These are phyloP conservation scores for Trichophyton verrucosum DNA, from an alignment of 2,329 filamentous ascomycete species.

Conservation along the genomic window DNA sequence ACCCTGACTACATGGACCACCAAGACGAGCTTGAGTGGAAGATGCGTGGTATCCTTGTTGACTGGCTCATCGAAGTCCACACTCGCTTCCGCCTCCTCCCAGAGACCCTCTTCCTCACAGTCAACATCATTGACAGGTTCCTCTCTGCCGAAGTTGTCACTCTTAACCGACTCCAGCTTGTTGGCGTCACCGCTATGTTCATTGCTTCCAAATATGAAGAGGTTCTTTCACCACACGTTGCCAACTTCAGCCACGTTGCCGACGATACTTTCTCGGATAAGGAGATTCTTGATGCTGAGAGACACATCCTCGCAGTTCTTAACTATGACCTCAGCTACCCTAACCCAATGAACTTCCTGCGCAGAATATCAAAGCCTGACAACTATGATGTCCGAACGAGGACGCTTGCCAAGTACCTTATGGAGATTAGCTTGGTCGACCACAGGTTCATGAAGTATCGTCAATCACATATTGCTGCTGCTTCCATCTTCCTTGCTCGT, in stretches of 20 bases:
- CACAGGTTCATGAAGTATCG: conserved; percentile 84
- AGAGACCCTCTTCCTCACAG: conserved; percentile 85
- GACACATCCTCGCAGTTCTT: conserved; percentile 78
- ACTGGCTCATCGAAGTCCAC: conserved; percentile 96
- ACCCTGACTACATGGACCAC: conserved; percentile 89
- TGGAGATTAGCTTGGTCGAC: conserved; percentile 92
- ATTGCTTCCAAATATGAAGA: conserved; percentile 97
- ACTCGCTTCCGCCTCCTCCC: conserved; percentile 80
- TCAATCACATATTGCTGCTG: conserved; percentile 81
- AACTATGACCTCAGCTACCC: conserved; percentile 98
- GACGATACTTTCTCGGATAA: conserved; percentile 92
- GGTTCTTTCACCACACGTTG: conserved; percentile 88
- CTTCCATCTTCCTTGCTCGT: conserved; percentile 87
- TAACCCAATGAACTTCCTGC: conserved; percentile 99
- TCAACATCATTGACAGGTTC: conserved; percentile 97
- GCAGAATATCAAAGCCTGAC: conserved; percentile 96
- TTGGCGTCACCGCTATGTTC: conserved; percentile 89
- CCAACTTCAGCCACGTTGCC: conserved; percentile 93
- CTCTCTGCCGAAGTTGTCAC: conserved; percentile 90
- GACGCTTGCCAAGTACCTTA: conserved; percentile 92
- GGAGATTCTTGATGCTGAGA: conserved; percentile 94
- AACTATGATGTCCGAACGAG: conserved; percentile 98
- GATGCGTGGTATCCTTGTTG: conserved; percentile 93
- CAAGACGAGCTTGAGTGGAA: conserved; percentile 97
- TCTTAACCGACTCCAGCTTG: conserved; percentile 92